A percentile compares a stretch with the other conserved stretches of the same genome.
phyloP scores from a whole-genome alignment of 306 rosid genomes.

The Aeschynomene evenia region DNA sequence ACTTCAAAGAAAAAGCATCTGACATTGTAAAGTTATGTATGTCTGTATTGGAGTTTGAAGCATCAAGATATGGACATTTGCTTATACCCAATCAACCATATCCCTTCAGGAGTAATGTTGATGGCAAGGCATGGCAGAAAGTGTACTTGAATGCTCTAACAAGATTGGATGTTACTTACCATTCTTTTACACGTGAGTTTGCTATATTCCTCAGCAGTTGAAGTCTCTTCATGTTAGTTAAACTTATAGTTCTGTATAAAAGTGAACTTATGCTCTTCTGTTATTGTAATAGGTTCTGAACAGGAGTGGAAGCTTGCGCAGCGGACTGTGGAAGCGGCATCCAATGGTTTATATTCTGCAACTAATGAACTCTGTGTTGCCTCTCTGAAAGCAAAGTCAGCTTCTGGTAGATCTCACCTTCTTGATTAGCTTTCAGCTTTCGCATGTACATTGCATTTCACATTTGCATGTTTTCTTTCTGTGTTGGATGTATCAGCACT shows the following conservation, averaged over 20 bases:
- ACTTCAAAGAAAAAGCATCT: conserved; percentile 78
- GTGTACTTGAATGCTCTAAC: conserved; percentile 70
- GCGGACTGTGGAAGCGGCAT: conserved; percentile 83
- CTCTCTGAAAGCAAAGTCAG: conserved; percentile 80
- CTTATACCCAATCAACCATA: conserved; percentile 62
- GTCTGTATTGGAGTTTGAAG: conserved; percentile 86
- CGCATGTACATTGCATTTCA: conserved; percentile 15
- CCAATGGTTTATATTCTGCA: conserved; percentile 71
- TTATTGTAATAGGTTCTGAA: conserved; percentile 69
- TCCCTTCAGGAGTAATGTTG: conserved; percentile 54
- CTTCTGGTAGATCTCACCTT: conserved; percentile 64
- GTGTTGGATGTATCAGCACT: not conserved
- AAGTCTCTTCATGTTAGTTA: conserved; percentile 25
- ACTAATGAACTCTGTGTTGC: conserved; percentile 70
- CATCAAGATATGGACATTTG: conserved; percentile 81
- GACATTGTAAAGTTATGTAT: conserved; percentile 68
- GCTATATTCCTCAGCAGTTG: conserved; percentile 11
- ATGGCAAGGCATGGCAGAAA: conserved; percentile 87
- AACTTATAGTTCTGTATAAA: conserved; percentile 10
- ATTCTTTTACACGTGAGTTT: conserved; percentile 78
- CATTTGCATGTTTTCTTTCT: conserved; percentile 24
- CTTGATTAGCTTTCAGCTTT: conserved; percentile 13
- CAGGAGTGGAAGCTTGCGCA: conserved; percentile 97
- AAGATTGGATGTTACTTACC: conserved; percentile 76
- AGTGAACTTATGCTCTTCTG: conserved; percentile 29